Percentiles rank a stretch among this genome's conserved stretches.
Conservation (phyloP, 352 stramenopile genomes). For the Globisporangium okanoganense region DNA sequence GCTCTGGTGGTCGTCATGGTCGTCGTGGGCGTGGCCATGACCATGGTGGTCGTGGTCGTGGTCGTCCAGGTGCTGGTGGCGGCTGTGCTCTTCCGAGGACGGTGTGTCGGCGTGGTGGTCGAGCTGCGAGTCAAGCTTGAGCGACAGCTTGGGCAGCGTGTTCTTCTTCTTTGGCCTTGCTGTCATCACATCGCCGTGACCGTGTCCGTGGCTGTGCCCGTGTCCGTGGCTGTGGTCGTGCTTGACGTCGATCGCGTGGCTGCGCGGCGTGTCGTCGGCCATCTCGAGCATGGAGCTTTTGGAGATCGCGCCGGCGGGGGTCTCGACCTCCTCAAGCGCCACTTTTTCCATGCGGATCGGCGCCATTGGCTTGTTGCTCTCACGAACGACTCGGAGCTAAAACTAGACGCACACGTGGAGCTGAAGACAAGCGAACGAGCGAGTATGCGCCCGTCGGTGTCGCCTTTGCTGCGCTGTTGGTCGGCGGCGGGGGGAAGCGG, state of each 20-base stretch:
- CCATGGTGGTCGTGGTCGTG: constrained; percentile 27
- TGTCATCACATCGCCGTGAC: not conserved
- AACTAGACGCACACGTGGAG: not conserved
- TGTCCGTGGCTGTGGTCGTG: not conserved
- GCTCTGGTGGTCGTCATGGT: constrained; percentile 12
- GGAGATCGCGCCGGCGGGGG: constrained; percentile 12
- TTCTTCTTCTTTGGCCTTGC: constrained; percentile 9
- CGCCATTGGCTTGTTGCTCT: constrained; percentile 14
- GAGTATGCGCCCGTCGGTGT: not conserved
- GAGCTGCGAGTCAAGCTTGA: constrained; percentile 15
- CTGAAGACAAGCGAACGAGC: not conserved
- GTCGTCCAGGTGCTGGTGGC: constrained; percentile 7
- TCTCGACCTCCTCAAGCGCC: constrained; percentile 17
- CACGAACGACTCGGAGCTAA: not conserved
- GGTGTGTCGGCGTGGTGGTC: constrained; percentile 17
- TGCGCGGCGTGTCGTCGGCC: constrained; percentile 16
- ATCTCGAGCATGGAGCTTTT: constrained; percentile 20
- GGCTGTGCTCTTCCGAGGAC: constrained; percentile 26
- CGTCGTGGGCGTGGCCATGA: constrained; percentile 13
- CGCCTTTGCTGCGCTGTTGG: not conserved
- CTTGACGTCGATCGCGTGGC: constrained; percentile 5
- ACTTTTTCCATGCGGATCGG: constrained; percentile 22
- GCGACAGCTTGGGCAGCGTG: constrained; percentile 13
- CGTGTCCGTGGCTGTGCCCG: not conserved
- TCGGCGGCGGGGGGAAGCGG: constrained; percentile 2